phyloP scores from a whole-genome alignment of 305 asterid species.

The Caryopteris hybrid region DNA sequence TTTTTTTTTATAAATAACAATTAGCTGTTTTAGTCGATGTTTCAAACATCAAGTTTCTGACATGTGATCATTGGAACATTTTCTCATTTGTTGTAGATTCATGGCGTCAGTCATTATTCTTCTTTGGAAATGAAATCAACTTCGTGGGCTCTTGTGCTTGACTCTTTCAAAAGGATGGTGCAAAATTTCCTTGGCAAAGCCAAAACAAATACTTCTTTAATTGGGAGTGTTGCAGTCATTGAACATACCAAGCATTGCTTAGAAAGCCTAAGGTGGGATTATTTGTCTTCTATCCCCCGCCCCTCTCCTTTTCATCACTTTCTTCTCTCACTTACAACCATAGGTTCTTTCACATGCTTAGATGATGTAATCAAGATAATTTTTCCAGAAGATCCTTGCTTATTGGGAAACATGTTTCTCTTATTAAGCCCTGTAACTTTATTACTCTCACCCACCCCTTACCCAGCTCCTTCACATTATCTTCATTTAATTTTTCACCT shows the following conservation, averaged over 20 bases:
- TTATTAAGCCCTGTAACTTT: constrained; percentile 6
- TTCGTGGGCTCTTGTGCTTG: constrained; percentile 52
- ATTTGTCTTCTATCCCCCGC: neutral
- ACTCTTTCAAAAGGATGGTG: constrained; percentile 43
- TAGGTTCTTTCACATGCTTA: constrained; percentile 19
- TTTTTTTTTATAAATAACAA: neutral
- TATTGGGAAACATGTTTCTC: neutral
- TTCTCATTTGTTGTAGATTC: constrained; percentile 47
- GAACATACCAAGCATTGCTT: constrained; percentile 60
- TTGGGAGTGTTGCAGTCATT: constrained; percentile 33
- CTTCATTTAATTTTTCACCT: neutral
- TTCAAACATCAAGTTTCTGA: neutral
- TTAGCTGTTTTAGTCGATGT: neutral
- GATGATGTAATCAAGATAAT: neutral
- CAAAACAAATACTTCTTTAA: constrained; percentile 23
- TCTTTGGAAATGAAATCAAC: constrained; percentile 48
- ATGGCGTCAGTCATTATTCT: constrained; percentile 38
- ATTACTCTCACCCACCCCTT: neutral
- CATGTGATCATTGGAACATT: neutral
- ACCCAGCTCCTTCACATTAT: neutral
- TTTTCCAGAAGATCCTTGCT: constrained; percentile 6
- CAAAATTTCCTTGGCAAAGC: constrained; percentile 39
- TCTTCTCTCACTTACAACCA: neutral
- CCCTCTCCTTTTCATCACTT: neutral
- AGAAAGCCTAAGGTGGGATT: constrained; percentile 55